Conservation (phyloP, 2,329 filamentous ascomycete species). For the Penicillium sp. region DNA sequence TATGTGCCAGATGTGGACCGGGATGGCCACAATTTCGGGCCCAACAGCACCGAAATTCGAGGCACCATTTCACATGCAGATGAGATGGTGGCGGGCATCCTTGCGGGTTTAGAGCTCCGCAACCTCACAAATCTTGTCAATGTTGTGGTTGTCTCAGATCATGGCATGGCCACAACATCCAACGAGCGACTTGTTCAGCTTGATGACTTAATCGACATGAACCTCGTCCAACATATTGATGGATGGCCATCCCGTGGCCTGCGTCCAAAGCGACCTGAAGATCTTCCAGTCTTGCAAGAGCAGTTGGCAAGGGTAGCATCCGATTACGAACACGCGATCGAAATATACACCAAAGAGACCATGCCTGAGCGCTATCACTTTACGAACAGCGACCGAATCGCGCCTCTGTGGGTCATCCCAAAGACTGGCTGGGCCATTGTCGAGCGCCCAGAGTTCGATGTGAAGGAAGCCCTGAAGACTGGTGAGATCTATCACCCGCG, state of each 20-base stretch:
- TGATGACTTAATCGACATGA: slow-evolving; percentile 79
- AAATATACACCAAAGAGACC: slow-evolving; percentile 80
- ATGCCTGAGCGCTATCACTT: slow-evolving; percentile 97
- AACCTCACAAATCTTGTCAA: slow-evolving; percentile 91
- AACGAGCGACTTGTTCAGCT: slow-evolving; percentile 77
- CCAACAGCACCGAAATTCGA: slow-evolving; percentile 89
- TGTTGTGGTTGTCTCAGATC: slow-evolving; percentile 92
- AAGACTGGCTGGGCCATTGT: slow-evolving; percentile 92
- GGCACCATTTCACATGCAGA: slow-evolving; percentile 77
- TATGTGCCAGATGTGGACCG: slow-evolving; percentile 92
- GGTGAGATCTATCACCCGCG: slow-evolving; percentile 71
- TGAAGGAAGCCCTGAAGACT: slow-evolving; percentile 63
- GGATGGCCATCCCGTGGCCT: slow-evolving; percentile 93
- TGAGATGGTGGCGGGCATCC: slow-evolving; percentile 72
- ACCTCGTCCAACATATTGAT: slow-evolving; percentile 77
- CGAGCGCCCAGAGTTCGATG: slow-evolving; percentile 72
- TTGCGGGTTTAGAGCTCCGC: slow-evolving; percentile 71
- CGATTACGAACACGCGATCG: slow-evolving; percentile 62
- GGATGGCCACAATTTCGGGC: slow-evolving; percentile 83
- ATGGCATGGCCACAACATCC: slow-evolving; percentile 96
- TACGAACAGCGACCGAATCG: slow-evolving; percentile 80
- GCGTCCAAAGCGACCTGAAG: slow-evolving; percentile 67
- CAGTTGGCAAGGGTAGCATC: slow-evolving; percentile 54
- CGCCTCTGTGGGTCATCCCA: slow-evolving; percentile 90
- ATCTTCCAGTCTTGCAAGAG: slow-evolving; percentile 67